phyloP scores from a whole-genome alignment of 352 stramenopile species.

The Pythium phragmiticola region DNA sequence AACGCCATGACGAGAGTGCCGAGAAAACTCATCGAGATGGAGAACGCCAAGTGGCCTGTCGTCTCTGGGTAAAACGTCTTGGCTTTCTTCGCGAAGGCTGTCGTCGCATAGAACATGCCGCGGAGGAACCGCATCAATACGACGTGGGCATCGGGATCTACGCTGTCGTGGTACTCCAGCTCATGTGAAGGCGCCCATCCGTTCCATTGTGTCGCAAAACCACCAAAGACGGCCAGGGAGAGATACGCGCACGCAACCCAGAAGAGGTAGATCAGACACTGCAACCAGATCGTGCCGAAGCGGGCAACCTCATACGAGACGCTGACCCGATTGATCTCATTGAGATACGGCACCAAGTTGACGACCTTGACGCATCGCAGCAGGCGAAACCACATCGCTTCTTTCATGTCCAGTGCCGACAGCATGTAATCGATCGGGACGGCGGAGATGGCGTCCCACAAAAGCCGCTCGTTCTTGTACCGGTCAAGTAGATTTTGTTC shows the following conservation, averaged over 20 bases:
- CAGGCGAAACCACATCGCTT: slow-evolving; percentile 40
- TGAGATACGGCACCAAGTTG: slow-evolving; percentile 49
- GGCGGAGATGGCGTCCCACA: slow-evolving; percentile 45
- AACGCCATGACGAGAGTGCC: slow-evolving; percentile 60
- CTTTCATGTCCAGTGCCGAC: slow-evolving; percentile 11
- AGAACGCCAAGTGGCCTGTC: slow-evolving; percentile 40
- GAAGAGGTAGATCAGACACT: slow-evolving; percentile 29
- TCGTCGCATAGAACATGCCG: slow-evolving; percentile 51
- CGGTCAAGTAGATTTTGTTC: slow-evolving; percentile 40
- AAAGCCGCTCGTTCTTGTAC: slow-evolving; percentile 43
- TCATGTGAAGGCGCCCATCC: slow-evolving; percentile 21
- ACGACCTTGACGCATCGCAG: slow-evolving; percentile 50
- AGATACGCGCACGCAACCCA: slow-evolving; percentile 31
- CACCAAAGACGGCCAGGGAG: slow-evolving; percentile 12
- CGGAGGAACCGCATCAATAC: slow-evolving; percentile 39
- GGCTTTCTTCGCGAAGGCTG: slow-evolving; percentile 62
- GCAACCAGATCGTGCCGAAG: slow-evolving; percentile 26
- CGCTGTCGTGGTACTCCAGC: slow-evolving; percentile 15
- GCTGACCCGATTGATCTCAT: slow-evolving; percentile 27
- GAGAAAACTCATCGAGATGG: slow-evolving; percentile 52
- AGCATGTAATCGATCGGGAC: slow-evolving; percentile 47
- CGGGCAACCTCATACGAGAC: slow-evolving; percentile 28
- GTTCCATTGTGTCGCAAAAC: slow-evolving; percentile 20
- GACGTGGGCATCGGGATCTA: slow-evolving; percentile 14
- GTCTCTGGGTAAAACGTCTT: slow-evolving; percentile 31